These are phyloP conservation scores for Crucihimalaya himalaica DNA, from an alignment of 345 rosid genomes.

Conservation along the genomic window DNA sequence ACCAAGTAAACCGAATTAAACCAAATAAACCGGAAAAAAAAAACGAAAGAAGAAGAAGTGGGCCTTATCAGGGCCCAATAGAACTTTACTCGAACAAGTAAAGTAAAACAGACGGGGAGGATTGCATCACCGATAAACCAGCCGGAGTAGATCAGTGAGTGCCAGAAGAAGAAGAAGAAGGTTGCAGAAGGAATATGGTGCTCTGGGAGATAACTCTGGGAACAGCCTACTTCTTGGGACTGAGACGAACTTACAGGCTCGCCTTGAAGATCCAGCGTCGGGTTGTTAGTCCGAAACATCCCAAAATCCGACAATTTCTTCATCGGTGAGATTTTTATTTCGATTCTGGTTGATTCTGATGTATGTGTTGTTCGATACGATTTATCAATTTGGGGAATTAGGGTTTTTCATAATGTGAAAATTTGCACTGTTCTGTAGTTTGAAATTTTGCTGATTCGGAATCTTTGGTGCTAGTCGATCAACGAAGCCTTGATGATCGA, in stretches of 20 bases:
- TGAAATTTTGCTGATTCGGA: constrained; percentile 11
- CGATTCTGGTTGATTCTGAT: neutral
- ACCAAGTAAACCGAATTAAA: neutral
- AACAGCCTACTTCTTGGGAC: constrained; percentile 86
- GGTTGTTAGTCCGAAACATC: constrained; percentile 55
- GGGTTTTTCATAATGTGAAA: constrained; percentile 6
- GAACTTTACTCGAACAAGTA: no score
- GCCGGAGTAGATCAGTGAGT: no score
- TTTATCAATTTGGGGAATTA: neutral
- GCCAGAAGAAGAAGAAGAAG: constrained; percentile 15
- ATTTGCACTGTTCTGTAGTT: neutral
- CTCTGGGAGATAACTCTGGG: constrained; percentile 90
- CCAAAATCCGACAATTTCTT: constrained; percentile 61
- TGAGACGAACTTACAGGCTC: constrained; percentile 73
- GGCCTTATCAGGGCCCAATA: no score
- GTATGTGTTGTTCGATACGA: neutral
- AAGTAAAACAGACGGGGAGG: no score
- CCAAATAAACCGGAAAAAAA: neutral
- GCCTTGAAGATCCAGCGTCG: constrained; percentile 73
- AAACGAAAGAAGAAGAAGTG: no score
- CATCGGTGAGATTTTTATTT: constrained; percentile 47
- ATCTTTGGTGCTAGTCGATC: neutral
- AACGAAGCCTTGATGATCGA: neutral
- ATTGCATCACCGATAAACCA: no score
- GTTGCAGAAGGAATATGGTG: constrained; percentile 53